A percentile compares a stretch with the other conserved stretches of the same genome.
Conservation (phyloP, 1,284 basidiomycete species). For the Sphaerobolus stellatus region DNA sequence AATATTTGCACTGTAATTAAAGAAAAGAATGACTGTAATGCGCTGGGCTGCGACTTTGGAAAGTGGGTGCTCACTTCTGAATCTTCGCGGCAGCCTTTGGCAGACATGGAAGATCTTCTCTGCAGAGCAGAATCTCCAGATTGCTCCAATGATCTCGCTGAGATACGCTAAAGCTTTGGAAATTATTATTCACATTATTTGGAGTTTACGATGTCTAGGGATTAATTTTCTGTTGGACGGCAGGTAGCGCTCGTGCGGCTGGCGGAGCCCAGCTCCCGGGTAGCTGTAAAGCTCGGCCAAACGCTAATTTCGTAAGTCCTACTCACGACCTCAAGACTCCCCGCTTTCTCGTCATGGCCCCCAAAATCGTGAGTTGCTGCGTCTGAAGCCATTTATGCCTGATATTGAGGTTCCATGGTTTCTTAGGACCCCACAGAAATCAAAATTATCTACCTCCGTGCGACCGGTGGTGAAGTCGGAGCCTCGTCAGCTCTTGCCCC, state of each 20-base stretch:
- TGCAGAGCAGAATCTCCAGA: no score
- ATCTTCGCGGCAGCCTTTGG: no score
- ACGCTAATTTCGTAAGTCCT: slow-evolving; percentile 11
- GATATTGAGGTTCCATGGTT: slow-evolving; percentile 16
- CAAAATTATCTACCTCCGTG: slow-evolving; percentile 99
- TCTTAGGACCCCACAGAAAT: slow-evolving; percentile 88
- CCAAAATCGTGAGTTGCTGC: slow-evolving; percentile 64
- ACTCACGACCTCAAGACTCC: slow-evolving; percentile 16
- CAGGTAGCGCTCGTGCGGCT: background rate
- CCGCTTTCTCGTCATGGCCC: slow-evolving; percentile 61
- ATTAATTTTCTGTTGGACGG: no score
- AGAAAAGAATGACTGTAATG: no score
- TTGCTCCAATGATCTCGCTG: no score
- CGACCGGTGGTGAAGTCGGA: slow-evolving; percentile 99
- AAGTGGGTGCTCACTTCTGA: no score
- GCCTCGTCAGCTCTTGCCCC: slow-evolving; percentile 98
- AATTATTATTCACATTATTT: no score
- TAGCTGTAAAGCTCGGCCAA: background rate
- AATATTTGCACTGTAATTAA: no score
- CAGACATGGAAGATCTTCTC: no score
- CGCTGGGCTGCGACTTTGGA: no score
- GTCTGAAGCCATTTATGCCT: slow-evolving; percentile 7
- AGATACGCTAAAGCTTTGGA: no score
- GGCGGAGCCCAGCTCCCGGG: slow-evolving; percentile 4
- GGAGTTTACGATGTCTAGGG: no score